Percentiles rank a stretch among this genome's conserved stretches.
Conservation (phyloP, 805 yeast genomes). For the Ogataea thermomethanolica region DNA sequence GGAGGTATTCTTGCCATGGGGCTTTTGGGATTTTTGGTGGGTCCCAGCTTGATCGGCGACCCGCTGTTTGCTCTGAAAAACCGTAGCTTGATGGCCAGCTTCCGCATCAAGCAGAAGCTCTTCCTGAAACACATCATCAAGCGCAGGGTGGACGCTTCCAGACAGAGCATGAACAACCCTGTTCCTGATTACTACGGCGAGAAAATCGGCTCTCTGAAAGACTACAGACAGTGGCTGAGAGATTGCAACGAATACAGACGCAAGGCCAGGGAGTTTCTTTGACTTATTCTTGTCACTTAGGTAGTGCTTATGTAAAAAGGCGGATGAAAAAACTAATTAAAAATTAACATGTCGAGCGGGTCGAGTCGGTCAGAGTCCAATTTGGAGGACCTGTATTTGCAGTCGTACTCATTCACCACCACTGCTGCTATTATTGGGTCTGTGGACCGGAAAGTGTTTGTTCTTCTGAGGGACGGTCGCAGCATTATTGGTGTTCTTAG, state of each 20-base stretch:
- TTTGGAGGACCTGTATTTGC: conserved; percentile 57
- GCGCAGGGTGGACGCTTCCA: conserved; percentile 88
- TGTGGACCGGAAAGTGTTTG: conserved; percentile 76
- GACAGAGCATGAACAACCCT: conserved; percentile 87
- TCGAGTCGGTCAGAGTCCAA: conserved; percentile 16
- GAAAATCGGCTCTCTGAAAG: conserved; percentile 79
- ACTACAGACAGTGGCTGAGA: conserved; percentile 92
- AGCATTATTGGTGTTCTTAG: conserved; percentile 84
- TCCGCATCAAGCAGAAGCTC: conserved; percentile 60
- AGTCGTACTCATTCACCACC: conserved; percentile 79
- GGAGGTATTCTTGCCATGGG: conserved; percentile 73
- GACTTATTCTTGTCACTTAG: not conserved
- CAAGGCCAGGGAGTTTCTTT: conserved; percentile 73
- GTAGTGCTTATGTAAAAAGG: conserved; percentile 15
- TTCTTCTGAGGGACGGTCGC: conserved; percentile 85
- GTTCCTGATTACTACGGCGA: conserved; percentile 99
- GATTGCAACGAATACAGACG: conserved; percentile 89
- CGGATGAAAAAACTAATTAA: conserved; percentile 4
- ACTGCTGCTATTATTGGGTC: conserved; percentile 89
- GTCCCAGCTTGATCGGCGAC: conserved; percentile 75
- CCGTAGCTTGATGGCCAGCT: conserved; percentile 43
- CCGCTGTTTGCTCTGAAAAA: conserved; percentile 58
- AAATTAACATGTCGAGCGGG: conserved; percentile 14
- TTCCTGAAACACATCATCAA: conserved; percentile 71
- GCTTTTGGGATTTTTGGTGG: conserved; percentile 72